phyloP scores from a whole-genome alignment of 179 eudicot genomes.

The Camellia oleifera region DNA sequence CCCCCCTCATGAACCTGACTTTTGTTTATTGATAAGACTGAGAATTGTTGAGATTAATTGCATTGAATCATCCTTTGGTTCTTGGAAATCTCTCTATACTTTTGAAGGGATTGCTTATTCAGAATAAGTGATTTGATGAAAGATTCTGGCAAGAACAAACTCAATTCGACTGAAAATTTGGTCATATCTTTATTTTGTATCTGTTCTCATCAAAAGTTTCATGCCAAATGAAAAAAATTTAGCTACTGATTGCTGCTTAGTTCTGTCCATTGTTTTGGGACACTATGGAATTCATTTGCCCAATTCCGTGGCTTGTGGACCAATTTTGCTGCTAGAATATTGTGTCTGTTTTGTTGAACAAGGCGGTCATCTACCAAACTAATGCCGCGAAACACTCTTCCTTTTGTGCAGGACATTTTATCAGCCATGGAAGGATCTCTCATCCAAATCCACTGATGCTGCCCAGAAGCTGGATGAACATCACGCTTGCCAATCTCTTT shows the following conservation, averaged over 20 bases:
- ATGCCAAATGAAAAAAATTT: background rate
- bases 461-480: slow-evolving; percentile 54
- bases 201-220: background rate
- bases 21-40: background rate
- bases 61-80: slow-evolving; percentile 1
- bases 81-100: background rate
- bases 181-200: background rate
- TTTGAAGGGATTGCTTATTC: background rate
- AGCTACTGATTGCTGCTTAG: background rate
- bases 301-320: background rate
- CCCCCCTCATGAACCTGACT: too few species aligned
- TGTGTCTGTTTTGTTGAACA: background rate
- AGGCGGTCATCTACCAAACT: background rate
- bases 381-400: background rate
- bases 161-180: background rate
- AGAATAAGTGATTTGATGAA: background rate
- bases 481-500: slow-evolving; percentile 64
- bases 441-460: slow-evolving; percentile 23
- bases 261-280: background rate
- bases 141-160: background rate
- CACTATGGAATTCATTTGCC: background rate
- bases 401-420: slow-evolving; percentile 59
- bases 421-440: slow-evolving; percentile 55
- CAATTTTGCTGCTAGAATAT: background rate
- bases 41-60: slow-evolving; percentile 1